Evolutionary conservation across 1,284 basidiomycete genomes (phyloP), one percentile per base, ranked within the genome.

Genomic region (Apiotrichum gamsii): DNA sequence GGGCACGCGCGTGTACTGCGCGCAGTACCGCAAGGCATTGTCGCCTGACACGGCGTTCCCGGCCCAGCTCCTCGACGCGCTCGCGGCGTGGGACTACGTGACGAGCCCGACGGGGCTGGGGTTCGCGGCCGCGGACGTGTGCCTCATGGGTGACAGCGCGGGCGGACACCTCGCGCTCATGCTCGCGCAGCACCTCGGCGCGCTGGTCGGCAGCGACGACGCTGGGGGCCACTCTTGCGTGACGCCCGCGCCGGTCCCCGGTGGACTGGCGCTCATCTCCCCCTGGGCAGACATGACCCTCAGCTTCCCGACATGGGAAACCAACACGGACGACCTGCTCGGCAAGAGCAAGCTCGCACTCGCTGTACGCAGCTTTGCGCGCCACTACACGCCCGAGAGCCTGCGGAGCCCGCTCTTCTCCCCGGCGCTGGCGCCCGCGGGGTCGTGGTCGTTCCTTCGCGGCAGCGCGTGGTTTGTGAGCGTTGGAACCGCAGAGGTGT

Each of bases 221-320:
- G 38, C 28, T 16, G 28, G 28, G 11, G 9, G 19, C 2, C 10
- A 39, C 14, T 28, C 38, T 15, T 3, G 4, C 38, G 28, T 5
- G 3, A 18, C 29, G 28, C 38, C 38, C 2, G 18, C 11, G 23
- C 30, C 43, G 0, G 70, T 75, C 28, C 80, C 81, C 5, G 75
- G 76, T 16, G 73, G 69, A 4, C 67, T 82, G 10, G 62, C 82
- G 16, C 73, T 80, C 6, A 65, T 76, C 30, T 81, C 80, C 0
- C 80, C 80, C 0, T 81, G 79, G 78, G 60, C 62, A 2, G 82
- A 84, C 60, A 59, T 81, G 9, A 53, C 52, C 10, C 37, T 54
- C 23, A 51, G 55, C 8, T 50, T 56, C 21, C 46, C 53, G 8
- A 50, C 49, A 15, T 47, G 43, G 33, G 4, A 15, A 13, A 33